Conservation (phyloP, 2,329 filamentous ascomycete species). For the Thelonectria blattea region DNA sequence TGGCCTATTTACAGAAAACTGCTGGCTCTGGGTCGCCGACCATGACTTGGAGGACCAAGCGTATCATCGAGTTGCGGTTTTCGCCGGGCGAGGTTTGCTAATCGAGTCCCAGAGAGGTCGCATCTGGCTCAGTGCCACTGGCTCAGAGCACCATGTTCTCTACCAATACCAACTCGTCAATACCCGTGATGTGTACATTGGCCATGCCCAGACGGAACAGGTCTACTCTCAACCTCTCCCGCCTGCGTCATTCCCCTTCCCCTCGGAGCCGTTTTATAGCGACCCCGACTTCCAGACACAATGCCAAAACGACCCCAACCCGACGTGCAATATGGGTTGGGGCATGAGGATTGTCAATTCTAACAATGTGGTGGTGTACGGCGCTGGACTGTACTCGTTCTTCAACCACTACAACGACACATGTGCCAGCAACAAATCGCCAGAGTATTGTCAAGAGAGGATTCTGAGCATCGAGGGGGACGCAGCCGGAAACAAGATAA, state of each 20-base stretch:
- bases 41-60: slow-evolving; percentile 60
- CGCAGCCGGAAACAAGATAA: slow-evolving; percentile 28
- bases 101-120: slow-evolving; percentile 46
- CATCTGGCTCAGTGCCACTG: slow-evolving; percentile 69
- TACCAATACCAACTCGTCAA: slow-evolving; percentile 71
- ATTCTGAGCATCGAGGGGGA: slow-evolving; percentile 44
- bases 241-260: slow-evolving; percentile 62
- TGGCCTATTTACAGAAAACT: slow-evolving; percentile 51
- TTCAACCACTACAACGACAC: slow-evolving; percentile 66
- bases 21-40: slow-evolving; percentile 57
- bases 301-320: slow-evolving; percentile 51
- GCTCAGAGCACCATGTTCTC: slow-evolving; percentile 69
- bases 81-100: slow-evolving; percentile 57
- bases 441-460: slow-evolving; percentile 53
- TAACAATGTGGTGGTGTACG: slow-evolving; percentile 63
- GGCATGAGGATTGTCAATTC: slow-evolving; percentile 66
- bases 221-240: slow-evolving; percentile 75
- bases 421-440: slow-evolving; percentile 51
- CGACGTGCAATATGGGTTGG: slow-evolving; percentile 65
- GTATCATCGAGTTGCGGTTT: slow-evolving; percentile 58
- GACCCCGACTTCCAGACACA: slow-evolving; percentile 34
- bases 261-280: slow-evolving; percentile 44
- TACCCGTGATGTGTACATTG: slow-evolving; percentile 67
- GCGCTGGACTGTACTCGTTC: slow-evolving; percentile 71
- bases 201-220: slow-evolving; percentile 72